A percentile compares a stretch with the other conserved stretches of the same genome.
Evolutionary conservation across 2,329 filamentous ascomycete species (phyloP).

Genomic region (Didymella lethalis): DNA sequence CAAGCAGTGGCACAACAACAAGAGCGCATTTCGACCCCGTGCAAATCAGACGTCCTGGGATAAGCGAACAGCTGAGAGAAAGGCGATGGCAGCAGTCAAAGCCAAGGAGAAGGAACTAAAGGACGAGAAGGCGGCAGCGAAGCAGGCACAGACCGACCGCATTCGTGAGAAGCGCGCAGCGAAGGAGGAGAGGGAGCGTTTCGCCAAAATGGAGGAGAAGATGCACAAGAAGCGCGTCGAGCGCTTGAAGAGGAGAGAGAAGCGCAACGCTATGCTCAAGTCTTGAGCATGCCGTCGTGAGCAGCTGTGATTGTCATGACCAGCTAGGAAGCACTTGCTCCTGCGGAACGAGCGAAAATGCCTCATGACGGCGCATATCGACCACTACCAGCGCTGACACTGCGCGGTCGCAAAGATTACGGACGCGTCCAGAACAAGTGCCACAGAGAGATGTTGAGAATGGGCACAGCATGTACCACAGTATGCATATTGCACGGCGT

Average conservation of each 20-base stretch:
- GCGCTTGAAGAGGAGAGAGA: constrained; percentile 91
- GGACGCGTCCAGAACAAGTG: background rate
- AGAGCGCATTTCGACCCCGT: constrained; percentile 84
- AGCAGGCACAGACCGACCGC: constrained; percentile 74
- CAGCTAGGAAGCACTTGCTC: background rate
- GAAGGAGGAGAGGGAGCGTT: constrained; percentile 93
- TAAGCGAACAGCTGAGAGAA: constrained; percentile 75
- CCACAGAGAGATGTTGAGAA: background rate
- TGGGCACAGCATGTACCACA: background rate
- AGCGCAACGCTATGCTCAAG: constrained; percentile 82
- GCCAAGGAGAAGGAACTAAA: constrained; percentile 93
- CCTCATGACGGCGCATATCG: background rate
- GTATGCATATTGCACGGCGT: constrained; percentile 19
- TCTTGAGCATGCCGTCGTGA: constrained; percentile 44
- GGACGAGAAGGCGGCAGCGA: constrained; percentile 81
- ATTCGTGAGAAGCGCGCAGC: constrained; percentile 86
- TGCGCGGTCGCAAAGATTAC: background rate
- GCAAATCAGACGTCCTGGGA: constrained; percentile 81
- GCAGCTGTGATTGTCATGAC: background rate
- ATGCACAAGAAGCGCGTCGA: constrained; percentile 98
- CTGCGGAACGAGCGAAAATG: background rate
- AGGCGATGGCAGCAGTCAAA: constrained; percentile 78
- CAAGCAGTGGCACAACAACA: constrained; percentile 90
- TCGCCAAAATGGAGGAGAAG: constrained; percentile 93
- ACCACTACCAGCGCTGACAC: background rate